A percentile compares a stretch with the other conserved stretches of the same genome.
Conservation (phyloP, 1,139 yeast genomes). For the Pichia sp. region DNA sequence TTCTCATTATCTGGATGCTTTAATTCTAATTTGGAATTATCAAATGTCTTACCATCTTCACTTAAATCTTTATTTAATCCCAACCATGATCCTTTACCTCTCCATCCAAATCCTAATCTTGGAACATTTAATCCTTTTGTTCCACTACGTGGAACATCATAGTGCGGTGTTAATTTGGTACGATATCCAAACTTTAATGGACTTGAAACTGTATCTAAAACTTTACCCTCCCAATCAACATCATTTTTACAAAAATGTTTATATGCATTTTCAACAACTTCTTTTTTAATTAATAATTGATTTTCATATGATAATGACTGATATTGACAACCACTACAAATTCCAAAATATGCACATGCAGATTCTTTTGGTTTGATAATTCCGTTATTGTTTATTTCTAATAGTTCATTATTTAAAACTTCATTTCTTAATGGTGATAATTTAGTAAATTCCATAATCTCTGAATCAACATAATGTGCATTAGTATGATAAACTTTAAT, state of each 20-base stretch:
- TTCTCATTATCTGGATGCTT: conserved; percentile 5
- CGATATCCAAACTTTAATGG: conserved; percentile 75
- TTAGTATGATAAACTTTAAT: conserved; percentile 74
- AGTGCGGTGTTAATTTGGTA: conserved; percentile 94
- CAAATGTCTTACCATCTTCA: conserved; percentile 4
- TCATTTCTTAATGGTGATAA: conserved; percentile 46
- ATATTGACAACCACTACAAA: conserved; percentile 89
- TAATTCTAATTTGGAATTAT: conserved; percentile 5
- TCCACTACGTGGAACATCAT: conserved; percentile 60
- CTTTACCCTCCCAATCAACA: conserved; percentile 23
- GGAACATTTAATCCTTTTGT: conserved; percentile 39
- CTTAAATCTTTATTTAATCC: conserved; percentile 4
- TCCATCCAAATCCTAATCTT: conserved; percentile 82
- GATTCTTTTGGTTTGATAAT: conserved; percentile 19
- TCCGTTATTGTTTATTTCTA: conserved; percentile 6
- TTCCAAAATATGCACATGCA: conserved; percentile 67
- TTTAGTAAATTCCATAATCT: conserved; percentile 48
- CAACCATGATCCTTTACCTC: conserved; percentile 67
- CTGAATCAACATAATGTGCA: conserved; percentile 70
- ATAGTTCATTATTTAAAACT: conserved; percentile 20
- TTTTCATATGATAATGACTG: conserved; percentile 70
- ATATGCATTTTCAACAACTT: conserved; percentile 78
- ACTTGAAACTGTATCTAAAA: conserved; percentile 67
- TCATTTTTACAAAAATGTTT: conserved; percentile 41
- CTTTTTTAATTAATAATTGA: conserved; percentile 66